phyloP scores from a whole-genome alignment of 208 protist genomes.

The Porcisia hertigi region DNA sequence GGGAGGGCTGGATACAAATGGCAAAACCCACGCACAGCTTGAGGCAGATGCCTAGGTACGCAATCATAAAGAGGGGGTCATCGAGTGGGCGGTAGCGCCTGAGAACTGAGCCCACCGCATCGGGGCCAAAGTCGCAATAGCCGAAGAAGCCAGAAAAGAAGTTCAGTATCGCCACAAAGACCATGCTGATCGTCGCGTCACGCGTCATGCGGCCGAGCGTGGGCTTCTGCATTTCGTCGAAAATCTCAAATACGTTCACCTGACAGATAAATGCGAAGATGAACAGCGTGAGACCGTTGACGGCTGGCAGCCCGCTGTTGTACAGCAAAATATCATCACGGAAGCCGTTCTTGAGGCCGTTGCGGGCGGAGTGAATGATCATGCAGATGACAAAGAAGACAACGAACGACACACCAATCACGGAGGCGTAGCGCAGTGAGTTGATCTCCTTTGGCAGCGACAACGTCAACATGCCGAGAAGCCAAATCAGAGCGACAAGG shows the following conservation, averaged over 20 bases:
- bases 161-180: constrained; percentile 52
- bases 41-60: constrained; percentile 72
- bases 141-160: constrained; percentile 75
- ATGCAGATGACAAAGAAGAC: constrained; percentile 79
- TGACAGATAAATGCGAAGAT: constrained; percentile 85
- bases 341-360: constrained; percentile 44
- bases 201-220: constrained; percentile 49
- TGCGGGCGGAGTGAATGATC: constrained; percentile 60
- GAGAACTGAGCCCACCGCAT: constrained; percentile 60
- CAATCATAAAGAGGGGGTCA: constrained; percentile 49
- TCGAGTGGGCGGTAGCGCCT: constrained; percentile 48
- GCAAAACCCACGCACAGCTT: constrained; percentile 83
- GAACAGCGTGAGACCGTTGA: constrained; percentile 73
- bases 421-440: constrained; percentile 80
- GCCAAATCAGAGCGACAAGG: constrained; percentile 50
- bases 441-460: constrained; percentile 89
- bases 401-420: constrained; percentile 71
- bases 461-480: constrained; percentile 69
- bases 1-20: constrained; percentile 70
- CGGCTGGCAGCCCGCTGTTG: constrained; percentile 40
- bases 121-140: constrained; percentile 71
- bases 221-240: constrained; percentile 61
- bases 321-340: constrained; percentile 35
- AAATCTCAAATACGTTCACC: constrained; percentile 79
- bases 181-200: constrained; percentile 64